Percentiles rank a stretch among this genome's conserved stretches.
Conservation (phyloP, 331 rosid species). For the Ulmus americana region DNA sequence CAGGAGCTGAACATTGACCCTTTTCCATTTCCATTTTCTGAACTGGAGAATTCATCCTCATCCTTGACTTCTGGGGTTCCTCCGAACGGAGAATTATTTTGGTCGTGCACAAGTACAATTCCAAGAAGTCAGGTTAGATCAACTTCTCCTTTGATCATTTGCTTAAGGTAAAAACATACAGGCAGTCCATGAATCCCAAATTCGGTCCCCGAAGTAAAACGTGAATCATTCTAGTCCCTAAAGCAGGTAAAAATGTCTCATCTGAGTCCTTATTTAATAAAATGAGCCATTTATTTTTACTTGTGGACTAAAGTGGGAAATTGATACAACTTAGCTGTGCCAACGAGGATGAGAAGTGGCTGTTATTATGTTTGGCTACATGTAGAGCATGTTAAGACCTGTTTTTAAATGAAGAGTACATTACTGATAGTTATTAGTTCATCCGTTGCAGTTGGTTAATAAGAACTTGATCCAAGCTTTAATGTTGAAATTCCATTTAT, state of each 20-base stretch:
- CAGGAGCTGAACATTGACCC: conserved; percentile 38
- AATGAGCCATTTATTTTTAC: too few species aligned
- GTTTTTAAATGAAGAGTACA: too few species aligned
- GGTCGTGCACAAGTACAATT: conserved; percentile 54
- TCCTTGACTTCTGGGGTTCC: conserved; percentile 48
- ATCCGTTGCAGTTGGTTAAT: background rate
- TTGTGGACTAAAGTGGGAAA: too few species aligned
- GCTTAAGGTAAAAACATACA: too few species aligned
- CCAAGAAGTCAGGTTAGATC: conserved; percentile 62
- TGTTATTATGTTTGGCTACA: background rate
- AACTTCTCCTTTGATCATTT: background rate
- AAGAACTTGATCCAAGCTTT: background rate
- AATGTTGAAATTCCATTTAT: background rate
- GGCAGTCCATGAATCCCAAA: too few species aligned
- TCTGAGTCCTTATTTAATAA: too few species aligned
- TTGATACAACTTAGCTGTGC: too few species aligned
- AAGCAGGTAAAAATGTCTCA: too few species aligned
- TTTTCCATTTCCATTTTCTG: conserved; percentile 44
- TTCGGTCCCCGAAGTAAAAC: too few species aligned
- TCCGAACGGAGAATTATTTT: conserved; percentile 54
- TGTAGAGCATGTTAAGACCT: background rate
- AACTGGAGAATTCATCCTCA: conserved; percentile 41
- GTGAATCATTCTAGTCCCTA: too few species aligned
- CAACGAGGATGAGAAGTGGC: background rate
- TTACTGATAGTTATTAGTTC: background rate